Conservation (phyloP, 768 basidiomycete genomes). For the Suillus sp. region DNA sequence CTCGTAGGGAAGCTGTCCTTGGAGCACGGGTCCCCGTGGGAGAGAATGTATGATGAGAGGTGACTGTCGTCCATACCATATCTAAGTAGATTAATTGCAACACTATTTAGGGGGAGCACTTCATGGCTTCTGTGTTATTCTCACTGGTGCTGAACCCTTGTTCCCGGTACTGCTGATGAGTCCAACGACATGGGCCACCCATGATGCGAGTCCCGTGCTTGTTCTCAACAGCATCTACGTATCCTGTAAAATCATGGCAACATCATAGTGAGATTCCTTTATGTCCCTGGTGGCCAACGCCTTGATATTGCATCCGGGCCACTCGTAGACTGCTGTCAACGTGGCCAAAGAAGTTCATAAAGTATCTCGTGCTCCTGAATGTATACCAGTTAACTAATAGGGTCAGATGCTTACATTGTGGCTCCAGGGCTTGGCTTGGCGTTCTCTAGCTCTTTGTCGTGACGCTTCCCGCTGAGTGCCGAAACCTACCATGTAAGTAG, state of each 20-base stretch:
- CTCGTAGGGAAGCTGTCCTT: slow-evolving; percentile 50
- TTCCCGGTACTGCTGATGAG: background rate
- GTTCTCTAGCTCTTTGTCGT: background rate
- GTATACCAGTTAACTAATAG: background rate
- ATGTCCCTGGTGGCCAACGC: no score
- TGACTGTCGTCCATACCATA: background rate
- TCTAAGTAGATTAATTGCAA: background rate
- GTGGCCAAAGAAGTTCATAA: background rate
- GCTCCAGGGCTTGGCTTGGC: background rate
- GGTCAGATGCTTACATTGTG: background rate
- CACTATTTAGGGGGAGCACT: background rate
- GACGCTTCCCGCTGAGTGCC: background rate
- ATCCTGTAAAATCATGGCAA: no score
- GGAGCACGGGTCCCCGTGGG: slow-evolving; percentile 9
- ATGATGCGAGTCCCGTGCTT: no score
- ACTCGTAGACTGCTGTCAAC: background rate
- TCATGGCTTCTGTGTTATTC: background rate
- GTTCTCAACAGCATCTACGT: no score
- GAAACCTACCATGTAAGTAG: background rate
- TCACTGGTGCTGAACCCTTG: background rate
- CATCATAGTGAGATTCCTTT: no score
- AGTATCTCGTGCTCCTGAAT: background rate
- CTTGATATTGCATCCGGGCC: no score
- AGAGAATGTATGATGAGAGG: background rate
- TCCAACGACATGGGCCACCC: no score